Base-by-base conservation (phyloP, 345 rosid species). In the Reutealis trisperma region DNA sequence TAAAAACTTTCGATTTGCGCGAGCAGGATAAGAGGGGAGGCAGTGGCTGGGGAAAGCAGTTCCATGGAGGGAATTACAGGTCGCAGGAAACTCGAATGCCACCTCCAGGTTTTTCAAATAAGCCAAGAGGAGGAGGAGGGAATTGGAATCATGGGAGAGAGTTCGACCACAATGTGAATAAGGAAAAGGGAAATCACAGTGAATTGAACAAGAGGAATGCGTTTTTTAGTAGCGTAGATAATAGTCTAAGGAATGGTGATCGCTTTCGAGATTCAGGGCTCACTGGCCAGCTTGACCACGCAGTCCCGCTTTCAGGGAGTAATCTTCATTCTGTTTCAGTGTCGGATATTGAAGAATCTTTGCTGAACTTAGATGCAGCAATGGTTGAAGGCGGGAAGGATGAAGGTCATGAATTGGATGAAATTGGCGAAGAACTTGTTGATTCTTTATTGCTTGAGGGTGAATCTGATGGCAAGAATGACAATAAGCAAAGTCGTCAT, bases 211-310 rank as follows among this genome's bases (percentile, higher is more conserved):
- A 75, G n/a, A 75, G 78, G 60, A 71, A 51, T 68, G 82, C 55
- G 45, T 62, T 67, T 70, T 78, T 78, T 14, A 78, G 57, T 25
- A 61, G 64, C n/a, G 77, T 52, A 12, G 75, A 51, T 42, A 73
- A 75, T 75, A 70, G 71, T 47, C 68, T 45, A 21, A 77, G 76
- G 80, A 79, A 63, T 65, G 70, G 75, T 32, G 67, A 75, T 71
- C 69, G 79, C n/a, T 71, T 65, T 12, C 55, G 34, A 63, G 92
- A 45, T 42, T 70, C 67, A 19, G 83, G 87, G 69, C 83, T 90
- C 51, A 70, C 82, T 60, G 77, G 78, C 76, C 97, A 92, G 86
- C 85, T 88, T 83, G 88, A 90, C 83, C 90, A 68, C 18, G 95
- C 94, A 52, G 92, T 94, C 12, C 90, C 86, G 19, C 85, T 88